Conservation (phyloP, 768 basidiomycete genomes). For the Tulasnella sp. region DNA sequence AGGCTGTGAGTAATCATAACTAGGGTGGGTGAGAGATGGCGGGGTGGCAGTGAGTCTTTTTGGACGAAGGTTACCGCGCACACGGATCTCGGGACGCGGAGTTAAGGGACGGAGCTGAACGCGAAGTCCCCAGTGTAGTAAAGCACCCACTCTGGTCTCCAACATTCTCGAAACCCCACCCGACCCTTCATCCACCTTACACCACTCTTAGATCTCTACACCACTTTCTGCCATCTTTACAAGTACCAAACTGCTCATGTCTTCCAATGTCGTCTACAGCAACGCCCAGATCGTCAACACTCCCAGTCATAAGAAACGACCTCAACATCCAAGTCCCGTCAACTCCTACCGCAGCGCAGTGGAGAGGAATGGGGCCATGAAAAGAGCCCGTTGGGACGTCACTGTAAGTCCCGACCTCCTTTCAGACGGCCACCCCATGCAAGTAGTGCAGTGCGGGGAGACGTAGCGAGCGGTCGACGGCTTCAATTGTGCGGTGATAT, state of each 20-base stretch:
- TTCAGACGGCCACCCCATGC: background rate
- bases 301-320: slow-evolving; percentile 24
- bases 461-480: background rate
- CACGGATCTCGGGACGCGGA: slow-evolving; percentile 15
- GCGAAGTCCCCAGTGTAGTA: background rate
- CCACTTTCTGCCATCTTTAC: background rate
- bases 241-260: background rate
- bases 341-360: slow-evolving; percentile 24
- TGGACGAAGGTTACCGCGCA: slow-evolving; percentile 3
- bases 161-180: slow-evolving; percentile 18
- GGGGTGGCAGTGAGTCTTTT: slow-evolving; percentile 7
- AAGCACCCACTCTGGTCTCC: slow-evolving; percentile 3
- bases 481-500: background rate
- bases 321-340: slow-evolving; percentile 24
- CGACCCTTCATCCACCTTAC: slow-evolving; percentile 5
- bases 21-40: background rate
- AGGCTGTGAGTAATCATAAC: background rate
- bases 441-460: background rate
- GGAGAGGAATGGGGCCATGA: slow-evolving; percentile 13
- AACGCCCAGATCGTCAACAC: slow-evolving; percentile 14
- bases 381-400: slow-evolving; percentile 27
- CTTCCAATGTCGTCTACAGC: slow-evolving; percentile 15
- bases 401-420: slow-evolving; percentile 9
- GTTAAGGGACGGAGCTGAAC: slow-evolving; percentile 12
- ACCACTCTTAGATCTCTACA: background rate